Conservation (phyloP, 208 protist species). For the Crithidia sp. region DNA sequence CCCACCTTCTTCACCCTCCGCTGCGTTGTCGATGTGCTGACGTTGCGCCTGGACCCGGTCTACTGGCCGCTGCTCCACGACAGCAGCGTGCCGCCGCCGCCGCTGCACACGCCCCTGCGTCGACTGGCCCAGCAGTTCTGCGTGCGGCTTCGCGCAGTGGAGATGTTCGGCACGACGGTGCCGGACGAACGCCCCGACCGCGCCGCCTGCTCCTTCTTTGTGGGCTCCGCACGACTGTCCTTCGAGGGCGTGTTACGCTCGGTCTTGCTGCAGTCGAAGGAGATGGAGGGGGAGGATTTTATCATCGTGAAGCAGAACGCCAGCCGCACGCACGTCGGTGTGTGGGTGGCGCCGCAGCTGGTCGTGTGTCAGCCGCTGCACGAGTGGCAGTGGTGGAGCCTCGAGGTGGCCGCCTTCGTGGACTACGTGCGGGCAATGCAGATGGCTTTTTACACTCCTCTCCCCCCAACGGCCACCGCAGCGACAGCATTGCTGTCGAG, state of each 20-base stretch:
- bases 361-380: conserved; percentile 59
- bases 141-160: conserved; percentile 7
- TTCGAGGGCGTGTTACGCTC: conserved; percentile 62
- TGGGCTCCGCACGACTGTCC: conserved; percentile 36
- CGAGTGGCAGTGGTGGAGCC: conserved; percentile 72
- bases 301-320: conserved; percentile 67
- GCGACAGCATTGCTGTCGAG: too few relatives aligned
- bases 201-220: conserved; percentile 47
- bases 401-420: conserved; percentile 31
- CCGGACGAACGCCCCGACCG: conserved; percentile 27
- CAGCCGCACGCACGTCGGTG: conserved; percentile 42
- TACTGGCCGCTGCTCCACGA: conserved; percentile 33
- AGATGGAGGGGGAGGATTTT: conserved; percentile 35
- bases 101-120: conserved; percentile 23
- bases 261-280: conserved; percentile 54
- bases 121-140: conserved; percentile 19
- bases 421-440: conserved; percentile 8
- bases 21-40: background rate
- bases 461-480: background rate
- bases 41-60: conserved; percentile 14
- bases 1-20: conserved; percentile 28
- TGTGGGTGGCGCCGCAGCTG: conserved; percentile 42
- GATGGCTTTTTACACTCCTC: conserved; percentile 10
- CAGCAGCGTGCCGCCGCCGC: conserved; percentile 25
- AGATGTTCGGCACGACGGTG: conserved; percentile 31